These are phyloP conservation scores for Gastrodia elata DNA, from an alignment of 106 monocot species.

Conservation along the genomic window DNA sequence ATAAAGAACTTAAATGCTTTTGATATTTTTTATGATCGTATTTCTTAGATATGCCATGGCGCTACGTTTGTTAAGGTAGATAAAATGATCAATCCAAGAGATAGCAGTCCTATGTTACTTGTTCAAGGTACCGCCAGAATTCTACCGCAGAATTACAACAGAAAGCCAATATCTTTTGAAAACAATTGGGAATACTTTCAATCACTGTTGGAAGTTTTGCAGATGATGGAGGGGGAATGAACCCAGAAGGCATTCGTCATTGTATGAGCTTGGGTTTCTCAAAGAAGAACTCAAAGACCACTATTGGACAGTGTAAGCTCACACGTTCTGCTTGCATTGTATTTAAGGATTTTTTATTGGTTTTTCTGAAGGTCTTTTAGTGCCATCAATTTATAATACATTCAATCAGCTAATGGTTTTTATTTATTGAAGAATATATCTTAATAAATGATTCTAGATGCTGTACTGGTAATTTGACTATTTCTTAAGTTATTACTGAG, in stretches of 20 bases:
- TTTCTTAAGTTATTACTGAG: no score
- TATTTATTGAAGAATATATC: background rate
- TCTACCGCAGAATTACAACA: background rate
- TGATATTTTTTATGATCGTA: background rate
- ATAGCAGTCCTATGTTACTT: conserved; percentile 61
- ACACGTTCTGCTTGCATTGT: background rate
- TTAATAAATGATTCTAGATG: background rate
- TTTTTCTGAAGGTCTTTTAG: background rate
- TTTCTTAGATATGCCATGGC: conserved; percentile 55
- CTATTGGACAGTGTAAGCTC: conserved; percentile 76
- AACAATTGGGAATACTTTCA: background rate
- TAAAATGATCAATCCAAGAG: conserved; percentile 42
- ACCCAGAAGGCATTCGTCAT: conserved; percentile 62
- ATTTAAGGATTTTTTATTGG: background rate
- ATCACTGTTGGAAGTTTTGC: conserved; percentile 9
- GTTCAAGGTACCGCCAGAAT: conserved; percentile 49
- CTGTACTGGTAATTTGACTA: background rate
- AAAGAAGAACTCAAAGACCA: conserved; percentile 62
- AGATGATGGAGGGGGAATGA: conserved; percentile 98
- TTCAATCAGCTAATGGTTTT: background rate
- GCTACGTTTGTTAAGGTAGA: conserved; percentile 81
- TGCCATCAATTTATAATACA: background rate
- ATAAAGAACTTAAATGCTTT: background rate
- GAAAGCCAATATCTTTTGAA: background rate
- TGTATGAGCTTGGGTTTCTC: conserved; percentile 98